Evolutionary conservation across 768 basidiomycete species (phyloP).

Genomic region (Rhizopogon vulgaris): DNA sequence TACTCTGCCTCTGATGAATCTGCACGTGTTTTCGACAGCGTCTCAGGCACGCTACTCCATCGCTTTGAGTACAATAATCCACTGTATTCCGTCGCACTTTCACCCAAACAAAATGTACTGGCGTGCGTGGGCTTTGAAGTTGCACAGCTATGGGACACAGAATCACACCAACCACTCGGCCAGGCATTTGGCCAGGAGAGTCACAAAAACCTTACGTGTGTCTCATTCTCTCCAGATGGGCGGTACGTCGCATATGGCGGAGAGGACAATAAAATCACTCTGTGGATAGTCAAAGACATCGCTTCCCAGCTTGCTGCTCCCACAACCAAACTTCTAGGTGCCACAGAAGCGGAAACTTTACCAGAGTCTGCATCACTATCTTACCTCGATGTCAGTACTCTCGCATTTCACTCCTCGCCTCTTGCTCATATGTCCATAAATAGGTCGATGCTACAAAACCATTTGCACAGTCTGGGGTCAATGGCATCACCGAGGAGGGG

Average conservation of each 20-base stretch:
- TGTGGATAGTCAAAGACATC: not conserved
- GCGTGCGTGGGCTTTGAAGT: not conserved
- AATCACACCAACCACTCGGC: not conserved
- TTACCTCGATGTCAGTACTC: not conserved
- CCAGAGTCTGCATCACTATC: not conserved
- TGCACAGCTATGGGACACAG: not conserved
- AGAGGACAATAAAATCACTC: not conserved
- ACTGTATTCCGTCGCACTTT: not conserved
- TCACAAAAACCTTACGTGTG: not conserved
- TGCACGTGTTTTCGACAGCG: not conserved
- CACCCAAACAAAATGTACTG: not conserved
- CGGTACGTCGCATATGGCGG: not conserved
- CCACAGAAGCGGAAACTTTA: too few species aligned
- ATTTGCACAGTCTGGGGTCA: too few species aligned
- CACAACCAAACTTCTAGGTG: too few species aligned
- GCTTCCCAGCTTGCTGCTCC: not conserved
- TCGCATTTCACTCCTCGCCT: too few species aligned
- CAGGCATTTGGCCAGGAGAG: not conserved
- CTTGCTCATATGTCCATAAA: too few species aligned
- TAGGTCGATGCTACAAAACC: too few species aligned
- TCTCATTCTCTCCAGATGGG: not conserved
- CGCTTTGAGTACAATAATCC: not conserved
- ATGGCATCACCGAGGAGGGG: too few species aligned
- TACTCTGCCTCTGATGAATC: not conserved
- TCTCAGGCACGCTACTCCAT: not conserved